These are phyloP conservation scores for Articulospora tetracladia DNA, from an alignment of 495 filamentous ascomycete species.

Conservation along the genomic window DNA sequence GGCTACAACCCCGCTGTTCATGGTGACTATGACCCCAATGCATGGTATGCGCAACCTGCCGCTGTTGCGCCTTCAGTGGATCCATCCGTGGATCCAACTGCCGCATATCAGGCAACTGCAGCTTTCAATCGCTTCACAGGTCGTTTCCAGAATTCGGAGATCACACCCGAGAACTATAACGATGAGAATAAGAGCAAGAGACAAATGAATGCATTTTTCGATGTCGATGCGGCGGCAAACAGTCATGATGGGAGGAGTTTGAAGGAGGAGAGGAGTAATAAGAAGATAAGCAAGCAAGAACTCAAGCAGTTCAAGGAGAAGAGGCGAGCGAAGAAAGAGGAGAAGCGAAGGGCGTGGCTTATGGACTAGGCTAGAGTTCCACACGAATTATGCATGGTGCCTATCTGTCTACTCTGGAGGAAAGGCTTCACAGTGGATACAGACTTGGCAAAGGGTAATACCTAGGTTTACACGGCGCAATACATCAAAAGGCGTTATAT, in stretches of 20 bases:
- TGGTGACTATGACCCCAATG: constrained; percentile 90
- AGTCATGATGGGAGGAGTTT: constrained; percentile 87
- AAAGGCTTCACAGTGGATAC: background rate
- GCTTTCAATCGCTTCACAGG: constrained; percentile 93
- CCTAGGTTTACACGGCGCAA: background rate
- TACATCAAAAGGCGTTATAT: background rate
- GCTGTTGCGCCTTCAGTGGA: constrained; percentile 24
- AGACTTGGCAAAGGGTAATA: background rate
- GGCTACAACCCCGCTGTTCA: constrained; percentile 96
- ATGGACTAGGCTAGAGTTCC: constrained; percentile 52
- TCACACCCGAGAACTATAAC: constrained; percentile 71
- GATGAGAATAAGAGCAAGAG: constrained; percentile 85
- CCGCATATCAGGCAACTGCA: constrained; percentile 61
- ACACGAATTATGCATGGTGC: background rate
- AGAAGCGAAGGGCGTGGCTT: constrained; percentile 90
- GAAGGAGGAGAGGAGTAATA: constrained; percentile 84
- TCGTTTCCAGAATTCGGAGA: constrained; percentile 62
- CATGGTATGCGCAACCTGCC: constrained; percentile 72
- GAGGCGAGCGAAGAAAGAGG: constrained; percentile 76
- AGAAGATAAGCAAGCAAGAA: constrained; percentile 82
- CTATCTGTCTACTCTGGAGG: background rate
- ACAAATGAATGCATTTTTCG: constrained; percentile 94
- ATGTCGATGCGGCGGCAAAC: constrained; percentile 96
- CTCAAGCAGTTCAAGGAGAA: constrained; percentile 72
- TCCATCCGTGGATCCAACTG: constrained; percentile 22